Base-by-base conservation (phyloP, 345 rosid species). In the Barbarea vulgaris region DNA sequence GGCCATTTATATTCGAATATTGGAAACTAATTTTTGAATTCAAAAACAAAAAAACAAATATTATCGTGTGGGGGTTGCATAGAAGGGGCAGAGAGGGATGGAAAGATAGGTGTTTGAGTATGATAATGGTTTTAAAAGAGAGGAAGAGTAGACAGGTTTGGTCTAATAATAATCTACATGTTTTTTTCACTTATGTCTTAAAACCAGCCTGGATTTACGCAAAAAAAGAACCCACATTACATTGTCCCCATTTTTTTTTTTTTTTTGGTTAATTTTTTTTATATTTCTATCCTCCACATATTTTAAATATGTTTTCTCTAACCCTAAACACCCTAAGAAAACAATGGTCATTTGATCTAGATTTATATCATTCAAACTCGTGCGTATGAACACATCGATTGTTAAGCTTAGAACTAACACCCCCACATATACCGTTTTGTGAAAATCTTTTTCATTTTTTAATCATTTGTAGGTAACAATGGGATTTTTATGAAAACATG, bases 121-220 rank as follows among this genome's bases (percentile, higher is more conserved):
- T 47, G 81, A 77, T 71, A 41, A 70, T 46, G 64, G 12, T 64
- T 77, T 53, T 19, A 76, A 70, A 69, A 63, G 51, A 54, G 39
- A 55, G 27, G 44, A 70, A 48, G 81, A 71, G 61, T 56, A 64
- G 77, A 77, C 81, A 77, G 54, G 80, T 64, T 77, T 71, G 67
- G 67, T 64, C 76, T 70, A 70, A 77, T 37, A 15, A 47, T 64
- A 56, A 37, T 64, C 59, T 64, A 70, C 67, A 56, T 70, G 80
- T 77, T 77, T 68, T 66, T 74, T 57, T 55, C 72, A 70, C 76
- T 77, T 55, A 64, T 77, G 60, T 70, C 54, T 77, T 42, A 5
- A 55, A 64, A 77, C 80, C 72, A 77, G 77, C 80, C 80, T 71
- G 77, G 76, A 71, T 55, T 64, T 77, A 70, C 74, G 74, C 74